Conservation (phyloP, 2,329 filamentous ascomycete species). For the Alternaria incomplexa region DNA sequence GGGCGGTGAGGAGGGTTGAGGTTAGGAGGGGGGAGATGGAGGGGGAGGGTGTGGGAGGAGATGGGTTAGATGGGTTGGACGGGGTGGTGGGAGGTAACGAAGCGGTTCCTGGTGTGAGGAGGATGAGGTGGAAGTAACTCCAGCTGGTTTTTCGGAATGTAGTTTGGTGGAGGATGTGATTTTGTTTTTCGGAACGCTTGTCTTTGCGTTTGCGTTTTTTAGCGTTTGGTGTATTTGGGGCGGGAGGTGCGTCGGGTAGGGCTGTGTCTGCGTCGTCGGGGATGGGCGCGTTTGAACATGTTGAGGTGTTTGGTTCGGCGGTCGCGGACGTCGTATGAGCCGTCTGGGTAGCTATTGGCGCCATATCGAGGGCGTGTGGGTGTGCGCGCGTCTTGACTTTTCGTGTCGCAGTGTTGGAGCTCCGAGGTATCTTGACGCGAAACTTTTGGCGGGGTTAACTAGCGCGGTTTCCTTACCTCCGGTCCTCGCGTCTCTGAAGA, state of each 20-base stretch:
- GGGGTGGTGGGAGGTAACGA: background rate
- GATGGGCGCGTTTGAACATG: background rate
- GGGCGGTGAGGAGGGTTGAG: conserved; percentile 67
- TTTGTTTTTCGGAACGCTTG: background rate
- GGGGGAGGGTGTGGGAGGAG: background rate
- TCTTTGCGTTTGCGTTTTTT: conserved; percentile 23
- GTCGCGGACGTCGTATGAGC: background rate
- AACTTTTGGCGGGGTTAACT: conserved; percentile 31
- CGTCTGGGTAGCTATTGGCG: background rate
- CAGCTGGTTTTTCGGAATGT: conserved; percentile 49
- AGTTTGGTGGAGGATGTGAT: conserved; percentile 38
- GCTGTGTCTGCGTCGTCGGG: background rate
- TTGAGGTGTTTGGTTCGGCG: background rate
- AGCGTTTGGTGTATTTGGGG: background rate
- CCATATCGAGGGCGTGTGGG: background rate
- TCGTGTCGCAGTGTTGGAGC: background rate
- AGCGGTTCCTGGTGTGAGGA: conserved; percentile 28
- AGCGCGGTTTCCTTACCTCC: conserved; percentile 25
- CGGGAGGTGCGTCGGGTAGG: background rate
- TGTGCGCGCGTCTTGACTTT: background rate
- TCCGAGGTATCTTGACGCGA: conserved; percentile 13
- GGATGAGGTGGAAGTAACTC: conserved; percentile 52
- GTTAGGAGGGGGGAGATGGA: conserved; percentile 64
- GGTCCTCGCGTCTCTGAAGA: background rate
- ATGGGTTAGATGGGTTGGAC: conserved; percentile 49